Evolutionary conservation across 2,329 filamentous ascomycete species (phyloP).

Genomic region (Zymoseptoria ardabiliae): DNA sequence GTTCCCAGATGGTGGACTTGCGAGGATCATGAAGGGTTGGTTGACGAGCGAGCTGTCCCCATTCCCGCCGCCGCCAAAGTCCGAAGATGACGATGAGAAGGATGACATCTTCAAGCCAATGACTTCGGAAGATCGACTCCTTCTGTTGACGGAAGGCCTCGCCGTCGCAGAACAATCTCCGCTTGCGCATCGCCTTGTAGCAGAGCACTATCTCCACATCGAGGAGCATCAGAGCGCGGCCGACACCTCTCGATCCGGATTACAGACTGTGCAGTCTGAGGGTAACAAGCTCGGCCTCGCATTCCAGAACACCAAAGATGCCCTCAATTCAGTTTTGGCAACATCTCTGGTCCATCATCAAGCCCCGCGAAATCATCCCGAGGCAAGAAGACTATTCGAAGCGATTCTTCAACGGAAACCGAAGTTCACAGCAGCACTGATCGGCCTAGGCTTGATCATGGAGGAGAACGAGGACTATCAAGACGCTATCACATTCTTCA

Average conservation of each 20-base stretch:
- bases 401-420: slow-evolving; percentile 68
- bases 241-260: slow-evolving; percentile 69
- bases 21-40: slow-evolving; percentile 74
- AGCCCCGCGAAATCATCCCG: slow-evolving; percentile 78
- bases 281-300: slow-evolving; percentile 59
- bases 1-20: slow-evolving; percentile 77
- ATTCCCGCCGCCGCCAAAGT: slow-evolving; percentile 60
- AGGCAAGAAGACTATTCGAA: slow-evolving; percentile 82
- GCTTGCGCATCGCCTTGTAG: slow-evolving; percentile 75
- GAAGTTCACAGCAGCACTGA: slow-evolving; percentile 70
- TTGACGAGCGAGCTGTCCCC: slow-evolving; percentile 77
- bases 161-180: slow-evolving; percentile 54
- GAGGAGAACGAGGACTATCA: slow-evolving; percentile 88
- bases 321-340: slow-evolving; percentile 68
- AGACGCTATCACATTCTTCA: slow-evolving; percentile 73
- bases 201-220: slow-evolving; percentile 72
- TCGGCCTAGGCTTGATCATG: slow-evolving; percentile 84
- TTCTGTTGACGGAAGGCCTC: slow-evolving; percentile 63
- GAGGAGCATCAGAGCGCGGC: slow-evolving; percentile 80
- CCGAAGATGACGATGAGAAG: slow-evolving; percentile 33
- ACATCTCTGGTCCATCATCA: slow-evolving; percentile 89
- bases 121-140: slow-evolving; percentile 68
- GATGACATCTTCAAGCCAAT: slow-evolving; percentile 44
- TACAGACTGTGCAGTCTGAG: slow-evolving; percentile 54
- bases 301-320: slow-evolving; percentile 64